Percentiles rank a stretch among this genome's conserved stretches.
phyloP scores from a whole-genome alignment of 1,284 basidiomycete species.

The Papiliotrema fonsecae region DNA sequence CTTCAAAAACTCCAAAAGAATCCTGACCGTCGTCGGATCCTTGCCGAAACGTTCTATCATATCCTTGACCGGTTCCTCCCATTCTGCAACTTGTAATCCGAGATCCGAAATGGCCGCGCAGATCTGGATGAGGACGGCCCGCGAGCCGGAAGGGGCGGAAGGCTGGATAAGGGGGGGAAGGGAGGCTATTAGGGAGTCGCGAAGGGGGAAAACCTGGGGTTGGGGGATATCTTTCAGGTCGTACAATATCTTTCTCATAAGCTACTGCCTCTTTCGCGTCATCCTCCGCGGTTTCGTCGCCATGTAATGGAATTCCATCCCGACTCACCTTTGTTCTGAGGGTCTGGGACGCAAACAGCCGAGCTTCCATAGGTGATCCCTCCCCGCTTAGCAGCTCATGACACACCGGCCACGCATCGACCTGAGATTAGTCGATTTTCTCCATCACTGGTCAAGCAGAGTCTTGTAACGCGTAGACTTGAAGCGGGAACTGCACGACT shows the following conservation, averaged over 20 bases:
- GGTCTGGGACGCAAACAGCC: conserved; percentile 94
- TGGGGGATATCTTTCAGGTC: conserved; percentile 84
- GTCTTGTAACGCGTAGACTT: no score
- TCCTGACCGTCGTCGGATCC: conserved; percentile 74
- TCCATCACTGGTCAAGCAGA: not conserved
- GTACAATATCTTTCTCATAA: conserved; percentile 72
- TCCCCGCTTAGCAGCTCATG: conserved; percentile 80
- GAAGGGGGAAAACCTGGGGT: conserved; percentile 66
- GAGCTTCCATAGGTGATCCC: conserved; percentile 73
- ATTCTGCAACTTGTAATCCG: conserved; percentile 82
- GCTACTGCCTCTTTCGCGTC: not conserved
- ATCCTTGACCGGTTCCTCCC: conserved; percentile 72
- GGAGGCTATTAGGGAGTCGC: conserved; percentile 79
- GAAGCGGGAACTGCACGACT: no score
- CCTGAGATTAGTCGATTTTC: conserved; percentile 52
- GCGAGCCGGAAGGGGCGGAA: conserved; percentile 61
- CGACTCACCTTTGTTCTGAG: conserved; percentile 82
- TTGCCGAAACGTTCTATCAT: conserved; percentile 84
- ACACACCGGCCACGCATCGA: conserved; percentile 93
- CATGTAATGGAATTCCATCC: not conserved
- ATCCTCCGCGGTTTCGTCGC: not conserved
- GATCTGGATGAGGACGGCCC: conserved; percentile 82
- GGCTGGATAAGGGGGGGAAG: conserved; percentile 59
- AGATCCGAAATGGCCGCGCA: conserved; percentile 85
- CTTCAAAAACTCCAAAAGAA: conserved; percentile 84